These are phyloP conservation scores for Metschnikowia hibisci DNA, from an alignment of 805 yeast genomes.

Conservation along the genomic window DNA sequence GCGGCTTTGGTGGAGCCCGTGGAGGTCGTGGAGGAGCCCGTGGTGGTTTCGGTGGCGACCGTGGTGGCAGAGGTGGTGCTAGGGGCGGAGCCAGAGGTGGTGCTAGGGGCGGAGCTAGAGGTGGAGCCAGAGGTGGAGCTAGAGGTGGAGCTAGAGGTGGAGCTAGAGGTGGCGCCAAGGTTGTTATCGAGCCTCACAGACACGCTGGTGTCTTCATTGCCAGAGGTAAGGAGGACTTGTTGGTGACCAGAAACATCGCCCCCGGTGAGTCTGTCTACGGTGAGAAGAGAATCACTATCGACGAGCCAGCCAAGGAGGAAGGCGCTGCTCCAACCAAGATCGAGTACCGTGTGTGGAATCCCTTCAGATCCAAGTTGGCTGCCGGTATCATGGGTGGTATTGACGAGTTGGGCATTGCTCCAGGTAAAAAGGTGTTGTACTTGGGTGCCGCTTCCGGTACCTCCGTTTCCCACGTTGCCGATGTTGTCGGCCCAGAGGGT, in stretches of 20 bases:
- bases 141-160: slow-evolving; percentile 78
- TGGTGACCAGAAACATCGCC: slow-evolving; percentile 93
- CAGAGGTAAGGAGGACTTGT: slow-evolving; percentile 98
- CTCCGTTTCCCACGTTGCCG: slow-evolving; percentile 96
- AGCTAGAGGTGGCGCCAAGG: slow-evolving; percentile 90
- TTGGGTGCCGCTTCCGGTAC: slow-evolving; percentile 99
- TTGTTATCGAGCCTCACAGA: slow-evolving; percentile 96
- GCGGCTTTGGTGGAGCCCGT: slow-evolving; percentile 45
- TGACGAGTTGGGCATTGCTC: slow-evolving; percentile 94
- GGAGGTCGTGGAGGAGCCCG: slow-evolving; percentile 55
- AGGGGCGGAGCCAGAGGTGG: slow-evolving; percentile 32
- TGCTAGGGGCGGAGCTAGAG: slow-evolving; percentile 33
- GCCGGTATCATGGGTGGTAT: slow-evolving; percentile 99
- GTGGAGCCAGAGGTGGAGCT: slow-evolving; percentile 46
- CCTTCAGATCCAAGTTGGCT: slow-evolving; percentile 98
- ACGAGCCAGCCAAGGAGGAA: slow-evolving; percentile 87
- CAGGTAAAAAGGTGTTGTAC: slow-evolving; percentile 96
- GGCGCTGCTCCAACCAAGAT: slow-evolving; percentile 87
- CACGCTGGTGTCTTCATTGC: slow-evolving; percentile 99
- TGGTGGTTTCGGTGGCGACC: slow-evolving; percentile 40
- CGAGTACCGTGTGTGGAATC: slow-evolving; percentile 99
- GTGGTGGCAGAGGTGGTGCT: slow-evolving; percentile 42
- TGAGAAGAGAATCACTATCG: slow-evolving; percentile 92
- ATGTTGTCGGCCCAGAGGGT: slow-evolving; percentile 98
- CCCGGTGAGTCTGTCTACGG: slow-evolving; percentile 99